These are phyloP conservation scores for Verticillium tricorpus DNA, from an alignment of 2,329 filamentous ascomycete species.

Conservation along the genomic window DNA sequence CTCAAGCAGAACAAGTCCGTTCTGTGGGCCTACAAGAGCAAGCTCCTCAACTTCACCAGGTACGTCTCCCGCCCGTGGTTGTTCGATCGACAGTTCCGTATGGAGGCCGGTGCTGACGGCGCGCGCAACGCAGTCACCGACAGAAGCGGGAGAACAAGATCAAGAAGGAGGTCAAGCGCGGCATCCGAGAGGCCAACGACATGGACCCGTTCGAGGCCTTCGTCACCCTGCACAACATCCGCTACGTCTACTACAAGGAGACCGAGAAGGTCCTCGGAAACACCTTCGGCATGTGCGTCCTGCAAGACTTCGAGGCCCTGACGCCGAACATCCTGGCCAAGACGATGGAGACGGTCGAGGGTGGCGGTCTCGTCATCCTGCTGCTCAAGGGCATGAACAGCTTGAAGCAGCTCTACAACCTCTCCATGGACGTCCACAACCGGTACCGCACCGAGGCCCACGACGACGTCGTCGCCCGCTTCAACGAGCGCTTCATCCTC, in stretches of 20 bases:
- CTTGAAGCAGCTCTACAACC: constrained; percentile 91
- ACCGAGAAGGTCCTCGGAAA: constrained; percentile 98
- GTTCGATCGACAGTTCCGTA: too few species aligned
- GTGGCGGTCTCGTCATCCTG: constrained; percentile 85
- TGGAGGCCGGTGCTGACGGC: neutral
- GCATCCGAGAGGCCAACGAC: constrained; percentile 84
- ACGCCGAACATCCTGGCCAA: constrained; percentile 95
- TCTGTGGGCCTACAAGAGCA: constrained; percentile 98
- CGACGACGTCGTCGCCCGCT: constrained; percentile 87
- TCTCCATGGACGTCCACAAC: constrained; percentile 97
- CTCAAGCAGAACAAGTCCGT: constrained; percentile 90
- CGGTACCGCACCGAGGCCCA: constrained; percentile 96
- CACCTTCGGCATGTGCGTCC: constrained; percentile 96
- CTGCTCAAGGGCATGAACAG: constrained; percentile 95
- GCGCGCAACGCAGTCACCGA: constrained; percentile 62
- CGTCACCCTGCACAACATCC: constrained; percentile 91
- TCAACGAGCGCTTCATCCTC: constrained; percentile 96
- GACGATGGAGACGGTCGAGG: constrained; percentile 96
- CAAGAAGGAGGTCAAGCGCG: constrained; percentile 95
- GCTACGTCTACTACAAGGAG: constrained; percentile 99
- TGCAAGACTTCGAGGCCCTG: constrained; percentile 96
- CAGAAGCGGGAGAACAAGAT: constrained; percentile 99
- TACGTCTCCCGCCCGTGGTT: constrained; percentile 18
- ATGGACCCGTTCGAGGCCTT: constrained; percentile 98
- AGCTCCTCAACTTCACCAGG: constrained; percentile 88